Evolutionary conservation across 495 filamentous ascomycete genomes (phyloP), one percentile per base, ranked within the genome.

Genomic region (Saxispiralis lemnorum): DNA sequence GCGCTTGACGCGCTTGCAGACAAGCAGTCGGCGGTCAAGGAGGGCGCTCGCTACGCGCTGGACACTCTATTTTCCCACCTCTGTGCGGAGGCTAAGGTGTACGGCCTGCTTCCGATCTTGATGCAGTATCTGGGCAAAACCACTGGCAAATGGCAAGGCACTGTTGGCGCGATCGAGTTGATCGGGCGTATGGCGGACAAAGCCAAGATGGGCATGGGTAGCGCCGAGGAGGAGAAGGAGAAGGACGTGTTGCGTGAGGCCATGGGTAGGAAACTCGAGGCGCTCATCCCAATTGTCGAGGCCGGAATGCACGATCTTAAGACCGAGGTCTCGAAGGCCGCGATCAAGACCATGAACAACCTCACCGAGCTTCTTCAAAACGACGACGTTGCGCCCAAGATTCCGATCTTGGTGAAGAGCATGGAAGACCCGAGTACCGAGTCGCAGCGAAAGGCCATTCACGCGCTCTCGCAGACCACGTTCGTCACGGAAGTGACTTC

Each of bases 401-500:
- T 96, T 50, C 92, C 89, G 5, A 75, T 93, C 6, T 70, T 99
- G 34, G 79, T 99, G 60, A 81, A 88, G 58, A 83, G 85, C 32
- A 94, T 99, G 79, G 81, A 94, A 55, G 76, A 94, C 43, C 89
- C 92, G 2, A 92, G 83, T 6, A 71, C 81, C n/a, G 76, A 92
- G 55, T 79, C 78, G 13, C 69, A 89, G 41, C 81, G 89, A 55
- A 89, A 93, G 65, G 87, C 89, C 33, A 99, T 99, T 49, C 89
- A 95, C 52, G 89, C 87, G 31, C 70, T 99, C 33, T 94, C 86
- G 1, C 84, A 93, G 63, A 99, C 89, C n/a, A 99, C 89, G 24
- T 99, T 99, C 54, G 88, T 99, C 35, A 85, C 89, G 42, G 75
- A 88, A 46, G 92, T 99, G 48, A 95, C 85, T 11, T 95, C 89